A percentile compares a stretch with the other conserved stretches of the same genome.
Conservation (phyloP, 2,329 filamentous ascomycete species). For the Aspergillus ustus region DNA sequence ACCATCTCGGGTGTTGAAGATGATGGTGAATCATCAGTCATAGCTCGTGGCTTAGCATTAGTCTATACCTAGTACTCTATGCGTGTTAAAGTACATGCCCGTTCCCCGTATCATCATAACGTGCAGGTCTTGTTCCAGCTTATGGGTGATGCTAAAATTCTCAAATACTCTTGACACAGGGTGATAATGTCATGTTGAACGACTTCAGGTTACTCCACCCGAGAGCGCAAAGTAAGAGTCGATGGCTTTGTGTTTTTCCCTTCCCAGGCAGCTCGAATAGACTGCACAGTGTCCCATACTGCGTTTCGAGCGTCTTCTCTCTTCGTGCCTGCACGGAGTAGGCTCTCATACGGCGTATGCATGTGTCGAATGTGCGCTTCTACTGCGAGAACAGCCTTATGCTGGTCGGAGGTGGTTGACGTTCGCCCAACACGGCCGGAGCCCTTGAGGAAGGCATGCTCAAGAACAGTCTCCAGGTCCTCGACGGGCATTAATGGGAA, state of each 20-base stretch:
- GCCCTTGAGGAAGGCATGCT: constrained; percentile 47
- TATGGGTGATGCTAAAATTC: not conserved
- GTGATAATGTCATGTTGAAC: not conserved
- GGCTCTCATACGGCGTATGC: constrained; percentile 46
- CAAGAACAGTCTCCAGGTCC: constrained; percentile 37
- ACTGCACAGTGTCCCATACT: constrained; percentile 36
- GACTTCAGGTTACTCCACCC: constrained; percentile 4
- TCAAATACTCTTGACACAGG: not conserved
- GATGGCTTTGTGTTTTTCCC: constrained; percentile 22
- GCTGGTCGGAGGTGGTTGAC: constrained; percentile 35
- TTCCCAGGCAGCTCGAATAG: constrained; percentile 38
- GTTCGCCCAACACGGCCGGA: constrained; percentile 48
- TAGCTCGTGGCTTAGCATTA: constrained; percentile 4
- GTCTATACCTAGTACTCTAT: constrained; percentile 12
- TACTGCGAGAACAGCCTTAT: constrained; percentile 45
- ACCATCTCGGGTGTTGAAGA: constrained; percentile 1
- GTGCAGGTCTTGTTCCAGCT: not conserved
- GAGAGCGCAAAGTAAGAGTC: constrained; percentile 19
- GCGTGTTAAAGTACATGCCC: constrained; percentile 14
- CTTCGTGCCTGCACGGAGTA: constrained; percentile 33
- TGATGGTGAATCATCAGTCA: not conserved
- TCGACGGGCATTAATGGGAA: constrained; percentile 46
- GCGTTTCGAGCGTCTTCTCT: constrained; percentile 36
- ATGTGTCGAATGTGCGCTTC: constrained; percentile 50
- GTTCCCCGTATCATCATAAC: constrained; percentile 8